phyloP scores from a whole-genome alignment of 1,284 basidiomycete genomes.

The Singerocomus inundabilis region DNA sequence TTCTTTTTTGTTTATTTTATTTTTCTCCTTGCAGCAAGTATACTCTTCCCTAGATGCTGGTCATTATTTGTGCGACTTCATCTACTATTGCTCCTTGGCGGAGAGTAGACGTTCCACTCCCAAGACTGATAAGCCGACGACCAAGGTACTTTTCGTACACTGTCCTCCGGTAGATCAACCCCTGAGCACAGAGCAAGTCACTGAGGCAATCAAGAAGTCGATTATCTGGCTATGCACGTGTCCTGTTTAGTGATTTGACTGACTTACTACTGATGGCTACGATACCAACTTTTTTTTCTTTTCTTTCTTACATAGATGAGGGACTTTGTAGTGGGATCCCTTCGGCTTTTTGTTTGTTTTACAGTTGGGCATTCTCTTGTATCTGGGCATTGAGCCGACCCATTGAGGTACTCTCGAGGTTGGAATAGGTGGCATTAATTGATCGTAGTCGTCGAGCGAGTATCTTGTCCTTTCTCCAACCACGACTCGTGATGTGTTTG shows the following conservation, averaged over 20 bases:
- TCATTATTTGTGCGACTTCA: slow-evolving; percentile 75
- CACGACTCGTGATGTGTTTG: too few relatives aligned
- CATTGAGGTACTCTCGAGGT: too few relatives aligned
- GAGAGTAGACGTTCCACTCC: slow-evolving; percentile 56
- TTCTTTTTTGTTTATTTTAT: neutral
- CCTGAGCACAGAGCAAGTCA: slow-evolving; percentile 60
- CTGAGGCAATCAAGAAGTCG: slow-evolving; percentile 59
- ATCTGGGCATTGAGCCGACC: neutral
- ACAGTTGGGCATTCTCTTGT: slow-evolving; percentile 2
- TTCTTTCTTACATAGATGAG: neutral
- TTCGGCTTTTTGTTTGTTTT: neutral
- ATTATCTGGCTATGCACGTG: slow-evolving; percentile 53
- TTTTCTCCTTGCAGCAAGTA: slow-evolving; percentile 46
- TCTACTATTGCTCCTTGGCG: slow-evolving; percentile 76
- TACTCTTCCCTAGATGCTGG: slow-evolving; percentile 74
- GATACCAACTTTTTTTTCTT: slow-evolving; percentile 19
- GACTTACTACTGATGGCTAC: neutral
- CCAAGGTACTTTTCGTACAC: slow-evolving; percentile 70
- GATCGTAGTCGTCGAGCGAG: too few relatives aligned
- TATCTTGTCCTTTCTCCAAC: too few relatives aligned
- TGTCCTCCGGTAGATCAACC: slow-evolving; percentile 66
- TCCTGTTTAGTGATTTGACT: slow-evolving; percentile 15
- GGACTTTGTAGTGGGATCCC: slow-evolving; percentile 28
- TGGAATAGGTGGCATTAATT: too few relatives aligned
- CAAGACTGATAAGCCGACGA: slow-evolving; percentile 54